Percentiles rank a stretch among this genome's conserved stretches.
Evolutionary conservation across 2,329 filamentous ascomycete species (phyloP).

Genomic region (Fusarium lateritium): DNA sequence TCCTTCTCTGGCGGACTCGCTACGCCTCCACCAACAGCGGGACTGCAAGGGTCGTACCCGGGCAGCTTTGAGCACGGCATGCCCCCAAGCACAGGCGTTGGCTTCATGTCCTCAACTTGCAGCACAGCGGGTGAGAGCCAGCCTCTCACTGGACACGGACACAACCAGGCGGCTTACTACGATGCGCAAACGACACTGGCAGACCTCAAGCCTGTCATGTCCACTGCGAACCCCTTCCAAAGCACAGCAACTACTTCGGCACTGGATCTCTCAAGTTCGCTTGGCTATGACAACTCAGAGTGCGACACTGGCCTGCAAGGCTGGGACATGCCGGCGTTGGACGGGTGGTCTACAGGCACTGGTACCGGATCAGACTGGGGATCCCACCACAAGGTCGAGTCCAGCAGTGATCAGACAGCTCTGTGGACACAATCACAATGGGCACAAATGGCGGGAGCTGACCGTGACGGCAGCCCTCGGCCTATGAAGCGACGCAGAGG

Average conservation of each 20-base stretch:
- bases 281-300: conserved; percentile 55
- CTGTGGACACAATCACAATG: conserved; percentile 57
- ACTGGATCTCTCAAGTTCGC: conserved; percentile 53
- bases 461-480: conserved; percentile 55
- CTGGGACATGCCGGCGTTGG: conserved; percentile 58
- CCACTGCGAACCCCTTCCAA: conserved; percentile 51
- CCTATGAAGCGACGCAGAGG: conserved; percentile 57
- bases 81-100: conserved; percentile 49
- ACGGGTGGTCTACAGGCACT: conserved; percentile 52
- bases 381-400: conserved; percentile 53
- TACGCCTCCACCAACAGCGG: conserved; percentile 70
- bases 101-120: conserved; percentile 51
- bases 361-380: conserved; percentile 54
- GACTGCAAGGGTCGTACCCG: conserved; percentile 64
- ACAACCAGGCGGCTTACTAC: conserved; percentile 52
- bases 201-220: conserved; percentile 55
- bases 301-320: conserved; percentile 53
- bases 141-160: conserved; percentile 42
- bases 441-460: conserved; percentile 53
- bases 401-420: conserved; percentile 46
- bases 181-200: conserved; percentile 52
- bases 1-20: conserved; percentile 67
- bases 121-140: conserved; percentile 50
- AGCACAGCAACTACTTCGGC: conserved; percentile 47
- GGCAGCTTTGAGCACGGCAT: conserved; percentile 61